These are phyloP conservation scores for grape (Vitis vinifera) DNA, from an alignment of 164 flowering plant genomes.

Conservation along the genomic window DNA sequence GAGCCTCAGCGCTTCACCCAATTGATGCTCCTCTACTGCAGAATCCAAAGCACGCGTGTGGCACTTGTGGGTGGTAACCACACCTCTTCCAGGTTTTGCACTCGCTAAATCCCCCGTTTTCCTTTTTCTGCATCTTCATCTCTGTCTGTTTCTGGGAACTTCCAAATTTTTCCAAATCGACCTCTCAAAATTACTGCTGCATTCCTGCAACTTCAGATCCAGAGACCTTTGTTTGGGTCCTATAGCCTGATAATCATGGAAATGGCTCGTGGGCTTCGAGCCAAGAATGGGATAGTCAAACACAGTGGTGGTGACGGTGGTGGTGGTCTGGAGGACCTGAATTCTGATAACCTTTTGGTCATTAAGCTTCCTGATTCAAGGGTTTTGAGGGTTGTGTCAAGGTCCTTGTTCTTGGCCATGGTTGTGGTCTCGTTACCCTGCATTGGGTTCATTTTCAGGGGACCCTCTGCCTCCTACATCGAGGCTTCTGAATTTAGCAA, in stretches of 20 bases:
- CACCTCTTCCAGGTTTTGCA: conserved; percentile 99
- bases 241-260: too few species aligned
- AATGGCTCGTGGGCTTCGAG: too few species aligned
- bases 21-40: too few species aligned
- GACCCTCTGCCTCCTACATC: not conserved
- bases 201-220: too few species aligned
- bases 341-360: conserved; percentile 25
- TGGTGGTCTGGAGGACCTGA: not conserved
- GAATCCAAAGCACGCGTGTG: too few species aligned
- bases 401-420: conserved; percentile 45
- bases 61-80: conserved; percentile 99
- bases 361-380: conserved; percentile 39
- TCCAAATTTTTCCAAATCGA: too few species aligned
- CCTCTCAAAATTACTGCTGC: too few species aligned
- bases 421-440: conserved; percentile 42
- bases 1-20: too few species aligned
- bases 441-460: conserved; percentile 20
- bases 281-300: too few species aligned
- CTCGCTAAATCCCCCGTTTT: conserved; percentile 56
- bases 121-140: conserved; percentile 14
- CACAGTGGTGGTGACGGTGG: too few species aligned
- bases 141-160: not conserved
- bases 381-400: conserved; percentile 40
- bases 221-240: too few species aligned
- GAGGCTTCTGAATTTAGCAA: not conserved